phyloP scores from a whole-genome alignment of 495 filamentous ascomycete species.

The Xylaria longipes region DNA sequence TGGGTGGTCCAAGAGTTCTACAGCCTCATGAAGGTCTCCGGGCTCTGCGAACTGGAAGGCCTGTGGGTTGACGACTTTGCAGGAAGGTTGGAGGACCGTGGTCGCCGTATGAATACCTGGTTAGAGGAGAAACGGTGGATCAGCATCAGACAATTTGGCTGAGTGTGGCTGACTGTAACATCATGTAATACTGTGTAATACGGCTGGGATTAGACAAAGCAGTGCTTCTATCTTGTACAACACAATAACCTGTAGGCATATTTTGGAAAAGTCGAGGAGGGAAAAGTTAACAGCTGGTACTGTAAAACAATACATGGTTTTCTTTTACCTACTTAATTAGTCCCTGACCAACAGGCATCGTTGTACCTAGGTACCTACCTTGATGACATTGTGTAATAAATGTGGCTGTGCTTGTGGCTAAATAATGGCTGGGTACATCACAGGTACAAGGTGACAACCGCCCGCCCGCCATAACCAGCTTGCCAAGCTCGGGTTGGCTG shows the following conservation, averaged over 20 bases:
- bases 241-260: background rate
- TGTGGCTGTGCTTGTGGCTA: constrained; percentile 9
- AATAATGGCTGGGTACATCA: background rate
- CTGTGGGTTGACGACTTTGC: constrained; percentile 52
- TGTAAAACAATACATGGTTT: background rate
- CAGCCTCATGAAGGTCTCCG: constrained; percentile 32
- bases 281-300: background rate
- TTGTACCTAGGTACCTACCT: no score
- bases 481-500: constrained; percentile 38
- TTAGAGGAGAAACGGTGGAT: constrained; percentile 39
- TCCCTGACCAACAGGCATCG: no score
- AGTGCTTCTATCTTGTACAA: constrained; percentile 8
- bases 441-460: constrained; percentile 3
- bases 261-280: background rate
- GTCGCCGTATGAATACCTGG: constrained; percentile 32
- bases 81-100: constrained; percentile 35
- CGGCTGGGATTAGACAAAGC: background rate
- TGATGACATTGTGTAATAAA: background rate
- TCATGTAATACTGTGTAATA: constrained; percentile 3
- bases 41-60: constrained; percentile 45
- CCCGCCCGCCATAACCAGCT: constrained; percentile 5
- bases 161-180: constrained; percentile 6
- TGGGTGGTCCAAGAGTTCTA: constrained; percentile 45
- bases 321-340: no score
- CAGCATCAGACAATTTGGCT: constrained; percentile 32